Conservation (phyloP, 441 rosid species). For the Mallotus repandus region DNA sequence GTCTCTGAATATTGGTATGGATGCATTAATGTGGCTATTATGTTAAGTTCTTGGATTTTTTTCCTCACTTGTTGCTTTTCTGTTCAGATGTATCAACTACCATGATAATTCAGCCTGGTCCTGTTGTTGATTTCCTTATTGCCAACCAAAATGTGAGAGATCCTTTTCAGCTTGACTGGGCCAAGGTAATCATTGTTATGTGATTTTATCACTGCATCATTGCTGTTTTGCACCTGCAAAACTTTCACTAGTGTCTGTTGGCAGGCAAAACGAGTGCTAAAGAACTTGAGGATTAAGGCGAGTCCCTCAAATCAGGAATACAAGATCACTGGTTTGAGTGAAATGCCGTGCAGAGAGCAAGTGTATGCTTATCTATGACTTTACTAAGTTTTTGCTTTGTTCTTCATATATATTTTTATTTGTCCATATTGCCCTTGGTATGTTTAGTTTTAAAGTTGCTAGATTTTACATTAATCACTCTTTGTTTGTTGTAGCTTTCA, state of each 20-base stretch:
- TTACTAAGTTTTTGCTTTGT: not conserved
- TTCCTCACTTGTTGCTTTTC: not conserved
- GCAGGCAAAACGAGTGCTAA: slow-evolving; percentile 64
- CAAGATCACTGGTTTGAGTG: slow-evolving; percentile 73
- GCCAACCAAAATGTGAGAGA: slow-evolving; percentile 62
- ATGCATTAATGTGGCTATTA: not conserved
- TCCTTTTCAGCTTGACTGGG: slow-evolving; percentile 61
- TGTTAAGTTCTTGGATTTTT: not conserved
- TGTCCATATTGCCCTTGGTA: not conserved
- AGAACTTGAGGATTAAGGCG: slow-evolving; percentile 63
- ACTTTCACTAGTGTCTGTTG: not conserved
- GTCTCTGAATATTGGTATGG: slow-evolving; percentile 55
- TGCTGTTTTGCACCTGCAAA: not conserved
- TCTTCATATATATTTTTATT: not conserved
- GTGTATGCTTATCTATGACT: slow-evolving; percentile 32
- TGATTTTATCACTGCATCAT: not conserved
- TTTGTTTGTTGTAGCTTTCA: slow-evolving; percentile 43
- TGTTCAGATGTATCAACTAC: slow-evolving; percentile 76
- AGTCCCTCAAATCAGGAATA: slow-evolving; percentile 66
- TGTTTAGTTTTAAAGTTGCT: not conserved
- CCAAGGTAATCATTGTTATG: slow-evolving; percentile 45
- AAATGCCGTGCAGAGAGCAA: slow-evolving; percentile 53
- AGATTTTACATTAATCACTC: too few relatives aligned
- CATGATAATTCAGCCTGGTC: slow-evolving; percentile 85
- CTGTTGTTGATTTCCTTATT: slow-evolving; percentile 65